Evolutionary conservation across 1,284 basidiomycete genomes (phyloP), one percentile per base, ranked within the genome.

Genomic region (Cryptococcus depauperatus): DNA sequence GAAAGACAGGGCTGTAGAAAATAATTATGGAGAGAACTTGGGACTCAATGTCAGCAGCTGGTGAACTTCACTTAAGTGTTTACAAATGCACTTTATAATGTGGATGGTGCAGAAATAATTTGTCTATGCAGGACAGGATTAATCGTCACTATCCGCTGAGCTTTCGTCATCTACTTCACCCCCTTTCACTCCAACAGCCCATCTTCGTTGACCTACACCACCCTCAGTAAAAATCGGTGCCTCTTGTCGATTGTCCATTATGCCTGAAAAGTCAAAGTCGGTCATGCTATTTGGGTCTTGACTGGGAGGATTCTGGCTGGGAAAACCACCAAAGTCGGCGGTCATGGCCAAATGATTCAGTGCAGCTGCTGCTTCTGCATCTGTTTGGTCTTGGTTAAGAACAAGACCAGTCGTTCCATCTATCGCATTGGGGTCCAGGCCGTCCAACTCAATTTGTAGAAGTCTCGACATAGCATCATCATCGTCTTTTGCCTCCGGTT

Each of bases 391-490:
- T 37, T 48, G 45, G 13, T 43, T 41, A 10, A 43, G 44, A 10
- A 34, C 41, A 11, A 41, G 45, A 28, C 30, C 37, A 10, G 46
- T 39, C 5, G 43, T 29, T 32, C 35, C 43, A 40, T 46, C 33
- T 13, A 42, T 26, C 19, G 35, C 44, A 35, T 44, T 30, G 9
- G 16, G 47, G 30, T 63, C 22, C 82, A 80, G 57, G 57, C 55
- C 52, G 35, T 49, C 56, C 35, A 64, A 46, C 46, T 59, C 57
- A 19, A 55, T 60, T 25, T 53, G 46, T 14, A 65, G 52, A 28
- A 66, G 48, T 29, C 54, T 54, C 3, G 64, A 61, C 63, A 65
- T 64, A 47, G 60, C 66, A 44, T 64, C 64, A 35, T 61, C 61
- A 35, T 58, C 55, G 5, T 44, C 58, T 8, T 40, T 51, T 16